Conservation (phyloP, 2,329 filamentous ascomycete species). For the Curvularia spicifera region DNA sequence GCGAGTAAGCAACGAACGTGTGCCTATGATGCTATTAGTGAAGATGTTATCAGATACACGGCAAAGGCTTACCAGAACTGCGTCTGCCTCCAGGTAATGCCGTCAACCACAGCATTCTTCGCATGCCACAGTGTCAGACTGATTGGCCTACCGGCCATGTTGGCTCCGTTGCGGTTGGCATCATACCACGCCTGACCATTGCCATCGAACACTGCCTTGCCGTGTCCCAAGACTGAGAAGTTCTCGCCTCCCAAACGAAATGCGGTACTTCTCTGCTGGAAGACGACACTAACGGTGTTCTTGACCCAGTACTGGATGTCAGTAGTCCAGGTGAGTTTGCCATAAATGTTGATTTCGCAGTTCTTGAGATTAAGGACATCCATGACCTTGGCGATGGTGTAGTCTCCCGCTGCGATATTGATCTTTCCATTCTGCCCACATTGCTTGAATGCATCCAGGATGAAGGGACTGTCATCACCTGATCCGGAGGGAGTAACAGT, state of each 20-base stretch:
- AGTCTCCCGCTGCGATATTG: conserved; percentile 32
- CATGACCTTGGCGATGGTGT: conserved; percentile 39
- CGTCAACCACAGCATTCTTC: conserved; percentile 56
- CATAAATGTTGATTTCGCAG: conserved; percentile 36
- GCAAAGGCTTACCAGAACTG: conserved; percentile 55
- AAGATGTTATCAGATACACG: too few relatives aligned
- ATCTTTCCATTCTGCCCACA: conserved; percentile 38
- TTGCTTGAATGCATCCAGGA: conserved; percentile 40
- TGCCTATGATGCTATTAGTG: conserved; percentile 35
- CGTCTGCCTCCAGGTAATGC: conserved; percentile 52
- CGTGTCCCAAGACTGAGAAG: conserved; percentile 32
- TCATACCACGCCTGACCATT: conserved; percentile 48
- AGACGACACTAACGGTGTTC: conserved; percentile 33
- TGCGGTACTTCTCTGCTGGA: conserved; percentile 31
- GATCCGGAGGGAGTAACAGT: conserved; percentile 32
- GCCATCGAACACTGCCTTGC: conserved; percentile 36
- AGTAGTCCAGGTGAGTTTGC: conserved; percentile 36
- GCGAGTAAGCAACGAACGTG: conserved; percentile 54
- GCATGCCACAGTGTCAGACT: conserved; percentile 55
- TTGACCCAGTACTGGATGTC: conserved; percentile 37
- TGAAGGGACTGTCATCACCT: conserved; percentile 31
- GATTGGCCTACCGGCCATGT: conserved; percentile 56
- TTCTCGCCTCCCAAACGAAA: conserved; percentile 35
- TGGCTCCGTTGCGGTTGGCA: conserved; percentile 51
- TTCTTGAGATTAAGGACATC: conserved; percentile 35